These are phyloP conservation scores for Crithidia expoeki DNA, from an alignment of 208 protist species.

Conservation along the genomic window DNA sequence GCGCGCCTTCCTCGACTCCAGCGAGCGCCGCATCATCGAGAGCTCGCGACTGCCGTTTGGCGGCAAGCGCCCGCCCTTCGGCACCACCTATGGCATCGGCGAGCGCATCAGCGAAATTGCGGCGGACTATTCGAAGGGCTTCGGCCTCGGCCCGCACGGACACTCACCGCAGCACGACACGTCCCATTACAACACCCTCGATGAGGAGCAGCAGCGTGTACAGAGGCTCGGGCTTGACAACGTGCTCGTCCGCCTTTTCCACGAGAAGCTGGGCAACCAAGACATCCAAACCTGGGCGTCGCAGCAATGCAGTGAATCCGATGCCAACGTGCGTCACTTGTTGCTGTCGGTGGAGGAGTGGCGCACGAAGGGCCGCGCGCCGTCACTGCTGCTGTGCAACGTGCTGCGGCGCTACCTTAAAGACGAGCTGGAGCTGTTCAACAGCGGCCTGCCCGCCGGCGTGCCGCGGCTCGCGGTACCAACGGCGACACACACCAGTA, in stretches of 20 bases:
- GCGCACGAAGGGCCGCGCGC: constrained; percentile 70
- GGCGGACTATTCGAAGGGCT: constrained; percentile 81
- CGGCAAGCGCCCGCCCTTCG: constrained; percentile 79
- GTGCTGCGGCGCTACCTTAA: constrained; percentile 72
- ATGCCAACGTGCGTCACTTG: constrained; percentile 62
- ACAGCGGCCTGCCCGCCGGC: constrained; percentile 61
- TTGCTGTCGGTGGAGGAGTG: constrained; percentile 85
- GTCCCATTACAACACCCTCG: constrained; percentile 65
- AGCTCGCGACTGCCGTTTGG: constrained; percentile 69
- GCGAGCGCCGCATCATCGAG: constrained; percentile 76
- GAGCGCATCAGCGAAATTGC: constrained; percentile 85
- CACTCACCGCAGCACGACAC: constrained; percentile 77
- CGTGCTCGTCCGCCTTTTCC: constrained; percentile 80
- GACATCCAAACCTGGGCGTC: constrained; percentile 73
- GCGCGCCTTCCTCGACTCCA: constrained; percentile 61
- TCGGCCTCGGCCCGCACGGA: constrained; percentile 83
- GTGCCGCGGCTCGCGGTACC: constrained; percentile 64
- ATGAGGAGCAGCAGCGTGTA: constrained; percentile 57
- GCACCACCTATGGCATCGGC: constrained; percentile 84
- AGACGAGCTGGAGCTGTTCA: constrained; percentile 76
- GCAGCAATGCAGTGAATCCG: constrained; percentile 53
- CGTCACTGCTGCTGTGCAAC: constrained; percentile 63
- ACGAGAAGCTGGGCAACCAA: constrained; percentile 71
- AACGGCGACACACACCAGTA: background rate
- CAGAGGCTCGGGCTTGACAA: constrained; percentile 59